A percentile compares a stretch with the other conserved stretches of the same genome.
Evolutionary conservation across 371 early-diverging fungal species (phyloP).

Genomic region (Blakeslea trispora): DNA sequence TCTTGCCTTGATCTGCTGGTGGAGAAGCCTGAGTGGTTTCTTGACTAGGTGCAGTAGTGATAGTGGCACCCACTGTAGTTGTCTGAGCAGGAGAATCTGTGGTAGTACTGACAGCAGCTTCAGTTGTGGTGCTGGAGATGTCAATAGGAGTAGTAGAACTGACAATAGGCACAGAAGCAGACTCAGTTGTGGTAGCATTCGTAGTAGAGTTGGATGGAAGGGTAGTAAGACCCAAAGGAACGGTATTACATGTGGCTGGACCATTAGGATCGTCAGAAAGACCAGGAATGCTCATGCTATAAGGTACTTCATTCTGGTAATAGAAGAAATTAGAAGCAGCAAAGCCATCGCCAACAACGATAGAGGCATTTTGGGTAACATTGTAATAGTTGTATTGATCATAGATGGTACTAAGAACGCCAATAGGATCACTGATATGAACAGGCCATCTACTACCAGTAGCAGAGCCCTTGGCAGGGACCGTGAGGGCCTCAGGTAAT

Average conservation of each 20-base stretch:
- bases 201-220: conserved; percentile 6
- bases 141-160: conserved; percentile 1
- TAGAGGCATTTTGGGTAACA: conserved; percentile 27
- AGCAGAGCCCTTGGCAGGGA: conserved; percentile 15
- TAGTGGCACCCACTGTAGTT: conserved; percentile 10
- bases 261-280: conserved; percentile 11
- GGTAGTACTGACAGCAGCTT: conserved; percentile 9
- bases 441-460: conserved; percentile 16
- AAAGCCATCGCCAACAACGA: conserved; percentile 30
- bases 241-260: conserved; percentile 3
- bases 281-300: conserved; percentile 11
- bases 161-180: background rate
- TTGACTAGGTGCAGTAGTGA: conserved; percentile 7
- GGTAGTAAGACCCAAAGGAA: conserved; percentile 2
- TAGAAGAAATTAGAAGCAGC: conserved; percentile 29
- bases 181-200: background rate
- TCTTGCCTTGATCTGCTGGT: background rate
- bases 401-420: conserved; percentile 9
- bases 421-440: background rate
- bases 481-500: conserved; percentile 15
- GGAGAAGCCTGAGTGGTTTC: conserved; percentile 4
- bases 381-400: conserved; percentile 11
- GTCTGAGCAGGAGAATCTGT: conserved; percentile 5
- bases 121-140: background rate
- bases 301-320: conserved; percentile 30